These are phyloP conservation scores for Acmispon strigosus DNA, from an alignment of 306 rosid species.

Conservation along the genomic window DNA sequence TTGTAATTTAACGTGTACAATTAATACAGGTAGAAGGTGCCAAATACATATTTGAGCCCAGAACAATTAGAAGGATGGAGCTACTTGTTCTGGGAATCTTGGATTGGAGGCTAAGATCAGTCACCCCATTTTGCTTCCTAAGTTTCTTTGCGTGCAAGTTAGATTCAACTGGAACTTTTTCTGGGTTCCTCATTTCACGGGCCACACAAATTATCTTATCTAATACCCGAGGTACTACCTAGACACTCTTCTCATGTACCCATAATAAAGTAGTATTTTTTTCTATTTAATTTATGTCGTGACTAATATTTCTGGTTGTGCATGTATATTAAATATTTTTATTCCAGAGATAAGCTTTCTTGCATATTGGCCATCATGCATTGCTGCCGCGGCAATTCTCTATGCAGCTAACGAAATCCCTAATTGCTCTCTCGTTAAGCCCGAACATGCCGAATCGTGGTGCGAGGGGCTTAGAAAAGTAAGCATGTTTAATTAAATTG, in stretches of 20 bases:
- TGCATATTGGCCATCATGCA: slow-evolving; percentile 96
- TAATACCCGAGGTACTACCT: slow-evolving; percentile 51
- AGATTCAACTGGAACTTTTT: slow-evolving; percentile 55
- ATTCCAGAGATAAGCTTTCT: slow-evolving; percentile 72
- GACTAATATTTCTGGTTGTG: no score
- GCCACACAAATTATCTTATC: slow-evolving; percentile 77
- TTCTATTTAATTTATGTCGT: no score
- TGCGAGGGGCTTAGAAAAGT: slow-evolving; percentile 92
- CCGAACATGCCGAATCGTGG: slow-evolving; percentile 91
- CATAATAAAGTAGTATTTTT: no score
- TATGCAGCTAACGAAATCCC: slow-evolving; percentile 84
- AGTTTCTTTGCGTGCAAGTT: slow-evolving; percentile 82
- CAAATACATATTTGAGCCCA: slow-evolving; percentile 74
- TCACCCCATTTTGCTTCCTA: slow-evolving; percentile 91
- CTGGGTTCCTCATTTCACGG: slow-evolving; percentile 62
- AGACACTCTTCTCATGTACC: not conserved
- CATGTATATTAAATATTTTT: not conserved
- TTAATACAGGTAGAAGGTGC: slow-evolving; percentile 73
- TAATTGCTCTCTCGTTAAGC: slow-evolving; percentile 55
- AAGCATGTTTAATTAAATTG: slow-evolving; percentile 38
- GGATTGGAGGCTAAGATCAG: slow-evolving; percentile 95
- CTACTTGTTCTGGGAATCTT: slow-evolving; percentile 67
- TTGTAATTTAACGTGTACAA: slow-evolving; percentile 25
- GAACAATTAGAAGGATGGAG: slow-evolving; percentile 85
- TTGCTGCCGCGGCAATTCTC: slow-evolving; percentile 86